These are phyloP conservation scores for Daldinia bambusicola DNA, from an alignment of 495 filamentous ascomycete species.

Conservation along the genomic window DNA sequence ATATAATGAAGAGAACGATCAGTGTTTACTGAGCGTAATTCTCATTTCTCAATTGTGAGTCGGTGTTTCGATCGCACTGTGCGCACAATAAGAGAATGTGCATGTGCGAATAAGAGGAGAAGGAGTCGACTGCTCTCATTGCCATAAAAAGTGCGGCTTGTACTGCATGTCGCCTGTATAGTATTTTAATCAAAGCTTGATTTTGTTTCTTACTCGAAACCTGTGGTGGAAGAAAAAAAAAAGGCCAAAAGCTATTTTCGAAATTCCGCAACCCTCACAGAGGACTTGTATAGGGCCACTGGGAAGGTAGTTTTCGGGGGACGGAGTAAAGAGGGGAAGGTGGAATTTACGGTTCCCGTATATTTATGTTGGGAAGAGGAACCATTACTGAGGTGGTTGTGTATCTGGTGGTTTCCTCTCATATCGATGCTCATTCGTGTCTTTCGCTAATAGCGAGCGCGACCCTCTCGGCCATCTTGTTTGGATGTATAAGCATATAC, in stretches of 20 bases:
- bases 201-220: conserved; percentile 40
- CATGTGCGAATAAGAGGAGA: conserved; percentile 13
- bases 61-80: conserved; percentile 10
- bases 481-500: conserved; percentile 38
- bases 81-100: conserved; percentile 4
- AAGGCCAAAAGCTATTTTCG: conserved; percentile 32
- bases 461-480: conserved; percentile 37
- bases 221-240: conserved; percentile 40
- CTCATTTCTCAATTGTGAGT: conserved; percentile 21
- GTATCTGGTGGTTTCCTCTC: conserved; percentile 39
- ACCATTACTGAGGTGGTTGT: conserved; percentile 26
- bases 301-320: conserved; percentile 9
- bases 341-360: conserved; percentile 22
- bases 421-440: conserved; percentile 45
- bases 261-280: conserved; percentile 24
- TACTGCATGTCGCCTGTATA: conserved; percentile 46
- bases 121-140: conserved; percentile 31
- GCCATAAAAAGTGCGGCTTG: conserved; percentile 37
- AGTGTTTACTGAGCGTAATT: conserved; percentile 24
- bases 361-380: conserved; percentile 22
- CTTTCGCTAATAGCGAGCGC: conserved; percentile 42
- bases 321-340: conserved; percentile 32
- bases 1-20: conserved; percentile 7
- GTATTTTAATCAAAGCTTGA: conserved; percentile 45
- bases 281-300: conserved; percentile 30